These are phyloP conservation scores for Botrytis elliptica DNA, from an alignment of 2,329 filamentous ascomycete genomes.

Conservation along the genomic window DNA sequence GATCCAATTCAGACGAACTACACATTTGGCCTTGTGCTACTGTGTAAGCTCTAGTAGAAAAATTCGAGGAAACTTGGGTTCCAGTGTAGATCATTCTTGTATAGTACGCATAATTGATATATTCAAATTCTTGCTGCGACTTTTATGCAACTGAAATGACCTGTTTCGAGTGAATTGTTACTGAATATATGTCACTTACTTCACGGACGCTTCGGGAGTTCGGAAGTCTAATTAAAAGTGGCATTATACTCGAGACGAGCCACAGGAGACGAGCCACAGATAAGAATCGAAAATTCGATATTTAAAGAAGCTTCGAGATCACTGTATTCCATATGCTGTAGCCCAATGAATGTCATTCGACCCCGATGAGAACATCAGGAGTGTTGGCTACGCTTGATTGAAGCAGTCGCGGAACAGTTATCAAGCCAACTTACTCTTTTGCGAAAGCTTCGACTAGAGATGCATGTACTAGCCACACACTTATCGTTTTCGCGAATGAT, in stretches of 20 bases:
- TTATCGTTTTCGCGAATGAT: not conserved
- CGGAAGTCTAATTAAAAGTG: not conserved
- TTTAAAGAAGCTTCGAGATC: accelerated
- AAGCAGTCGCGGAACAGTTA: not conserved
- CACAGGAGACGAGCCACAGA: not conserved
- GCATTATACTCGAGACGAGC: not conserved
- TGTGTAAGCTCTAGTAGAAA: not conserved
- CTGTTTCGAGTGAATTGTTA: not conserved
- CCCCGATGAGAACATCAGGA: not conserved
- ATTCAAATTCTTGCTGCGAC: accelerated
- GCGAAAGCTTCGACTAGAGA: accelerated
- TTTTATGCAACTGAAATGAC: too few relatives aligned
- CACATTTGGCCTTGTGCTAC: not conserved
- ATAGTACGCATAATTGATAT: too few relatives aligned
- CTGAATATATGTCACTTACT: not conserved
- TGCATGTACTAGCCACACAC: not conserved
- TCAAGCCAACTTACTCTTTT: not conserved
- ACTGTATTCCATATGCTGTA: not conserved
- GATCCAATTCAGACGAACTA: not conserved
- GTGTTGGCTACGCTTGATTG: not conserved
- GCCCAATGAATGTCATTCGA: not conserved
- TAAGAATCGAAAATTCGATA: accelerated
- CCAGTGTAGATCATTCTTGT: not conserved
- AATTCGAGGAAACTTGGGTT: not conserved
- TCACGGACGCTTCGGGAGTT: accelerated